Base-by-base conservation (phyloP, 805 yeast species). In the Suhomyces prunicola region DNA sequence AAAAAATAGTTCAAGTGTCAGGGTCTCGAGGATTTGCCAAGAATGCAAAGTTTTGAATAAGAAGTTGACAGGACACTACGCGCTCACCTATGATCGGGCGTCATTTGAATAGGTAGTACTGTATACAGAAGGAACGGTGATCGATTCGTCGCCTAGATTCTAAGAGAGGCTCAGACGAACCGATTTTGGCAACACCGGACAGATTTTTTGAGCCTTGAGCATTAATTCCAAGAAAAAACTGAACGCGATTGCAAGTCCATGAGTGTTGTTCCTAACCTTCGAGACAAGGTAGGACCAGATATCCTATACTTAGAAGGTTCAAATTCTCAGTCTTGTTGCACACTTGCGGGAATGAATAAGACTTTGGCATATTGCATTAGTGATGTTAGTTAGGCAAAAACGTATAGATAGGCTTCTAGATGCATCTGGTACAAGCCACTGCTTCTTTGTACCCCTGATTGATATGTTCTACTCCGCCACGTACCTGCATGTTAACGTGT, bases 381-480 rank as follows among this genome's bases (percentile, higher is more conserved):
- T 3, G 6, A 9, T 17, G n/a, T 9, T n/a, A 33, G 17, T 4
- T 6, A 6, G 36, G 36, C 33, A 27, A 27, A 10, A 31, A 6
- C 9, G 17, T 33, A n/a, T 33, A n/a, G 17, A n/a, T 4, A 33
- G 36, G 2, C 42, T 39, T 39, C 24, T 39, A 12, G 24, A 39
- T 19, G 42, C 23, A 10, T 39, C 17, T 39, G 42, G 24, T 19
- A 39, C 12, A 42, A 42, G 46, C 46, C 46, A 42, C 45, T 31
- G 12, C 17, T 9, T 24, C 31, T 42, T n/a, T 42, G 31, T 42
- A 24, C 31, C 31, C 46, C 42, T 17, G 42, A 7, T n/a, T 42
- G 27, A 23, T 3, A 8, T 26, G 19, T 44, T 44, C 12, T 44
- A 24, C 49, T 35, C 44, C 49, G 49, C 49, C 49, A 35, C 49